These are phyloP conservation scores for Plenodomus biglobosus DNA, from an alignment of 2,329 filamentous ascomycete genomes.

Conservation along the genomic window DNA sequence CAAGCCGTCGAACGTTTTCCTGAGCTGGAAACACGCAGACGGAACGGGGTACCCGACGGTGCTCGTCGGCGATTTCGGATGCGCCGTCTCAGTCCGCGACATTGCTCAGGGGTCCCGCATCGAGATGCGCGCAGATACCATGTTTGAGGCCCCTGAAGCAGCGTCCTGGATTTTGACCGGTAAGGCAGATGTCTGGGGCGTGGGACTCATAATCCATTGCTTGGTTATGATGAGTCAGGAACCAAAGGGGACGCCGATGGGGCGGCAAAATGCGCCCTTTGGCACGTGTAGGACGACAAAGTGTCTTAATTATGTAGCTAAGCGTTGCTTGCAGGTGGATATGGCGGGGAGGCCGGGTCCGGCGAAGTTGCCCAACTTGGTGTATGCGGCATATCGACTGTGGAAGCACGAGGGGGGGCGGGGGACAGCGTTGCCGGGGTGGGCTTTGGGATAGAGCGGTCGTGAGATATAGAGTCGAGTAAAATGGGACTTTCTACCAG, in stretches of 20 bases:
- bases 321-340: too few relatives aligned
- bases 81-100: neutral
- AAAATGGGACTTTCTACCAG: too few relatives aligned
- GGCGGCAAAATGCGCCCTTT: neutral
- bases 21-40: constrained; percentile 4
- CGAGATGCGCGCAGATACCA: neutral
- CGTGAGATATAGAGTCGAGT: too few relatives aligned
- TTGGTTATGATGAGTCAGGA: constrained; percentile 1
- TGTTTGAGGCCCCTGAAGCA: constrained; percentile 2
- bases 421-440: too few relatives aligned
- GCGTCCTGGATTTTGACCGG: neutral
- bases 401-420: neutral
- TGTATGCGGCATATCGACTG: neutral
- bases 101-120: neutral
- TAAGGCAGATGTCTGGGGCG: constrained; percentile 1
- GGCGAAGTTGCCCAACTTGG: too few relatives aligned
- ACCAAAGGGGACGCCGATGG: neutral
- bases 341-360: too few relatives aligned
- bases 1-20: constrained; percentile 19
- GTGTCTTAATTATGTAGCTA: too few relatives aligned
- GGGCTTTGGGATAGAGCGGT: too few relatives aligned
- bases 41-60: constrained; percentile 3
- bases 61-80: constrained; percentile 19
- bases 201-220: constrained; percentile 7
- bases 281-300: neutral